Conservation (phyloP, 2,329 filamentous ascomycete species). For the Verticillium tricorpus region DNA sequence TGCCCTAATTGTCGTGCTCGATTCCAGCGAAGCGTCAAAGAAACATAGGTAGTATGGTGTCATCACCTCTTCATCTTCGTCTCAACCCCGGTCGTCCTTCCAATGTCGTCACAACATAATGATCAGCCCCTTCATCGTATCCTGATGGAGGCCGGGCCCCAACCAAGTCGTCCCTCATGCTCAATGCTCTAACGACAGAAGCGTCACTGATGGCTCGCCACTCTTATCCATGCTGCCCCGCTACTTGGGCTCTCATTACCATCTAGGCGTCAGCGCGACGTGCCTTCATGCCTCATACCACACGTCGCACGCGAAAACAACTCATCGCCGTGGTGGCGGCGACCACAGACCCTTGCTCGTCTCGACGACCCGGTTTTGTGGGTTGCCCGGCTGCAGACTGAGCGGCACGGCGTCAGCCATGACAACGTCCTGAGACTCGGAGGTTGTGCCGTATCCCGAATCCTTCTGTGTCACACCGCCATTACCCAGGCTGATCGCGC, state of each 20-base stretch:
- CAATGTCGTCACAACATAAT: neutral
- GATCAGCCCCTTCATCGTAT: neutral
- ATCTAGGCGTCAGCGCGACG: neutral
- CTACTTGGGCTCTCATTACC: neutral
- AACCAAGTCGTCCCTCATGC: neutral
- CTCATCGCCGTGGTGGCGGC: slow-evolving; percentile 1
- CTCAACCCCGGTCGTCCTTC: neutral
- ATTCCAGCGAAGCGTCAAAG: neutral
- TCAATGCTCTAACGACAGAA: neutral
- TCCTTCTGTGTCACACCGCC: slow-evolving; percentile 28
- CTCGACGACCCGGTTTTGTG: slow-evolving; percentile 55
- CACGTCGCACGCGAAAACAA: neutral
- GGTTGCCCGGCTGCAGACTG: slow-evolving; percentile 49
- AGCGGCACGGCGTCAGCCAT: slow-evolving; percentile 51
- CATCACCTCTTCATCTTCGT: neutral
- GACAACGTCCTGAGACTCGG: slow-evolving; percentile 33
- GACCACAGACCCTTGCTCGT: slow-evolving; percentile 61
- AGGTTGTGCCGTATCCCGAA: slow-evolving; percentile 44
- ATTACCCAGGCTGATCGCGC: slow-evolving; percentile 33
- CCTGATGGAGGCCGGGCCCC: neutral
- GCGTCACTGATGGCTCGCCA: neutral
- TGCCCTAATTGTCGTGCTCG: neutral
- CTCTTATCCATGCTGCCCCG: neutral
- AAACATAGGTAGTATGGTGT: neutral
- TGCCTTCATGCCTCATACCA: neutral